Evolutionary conservation across 2,329 filamentous ascomycete genomes (phyloP).

Genomic region (Phyllosticta ampelicida): DNA sequence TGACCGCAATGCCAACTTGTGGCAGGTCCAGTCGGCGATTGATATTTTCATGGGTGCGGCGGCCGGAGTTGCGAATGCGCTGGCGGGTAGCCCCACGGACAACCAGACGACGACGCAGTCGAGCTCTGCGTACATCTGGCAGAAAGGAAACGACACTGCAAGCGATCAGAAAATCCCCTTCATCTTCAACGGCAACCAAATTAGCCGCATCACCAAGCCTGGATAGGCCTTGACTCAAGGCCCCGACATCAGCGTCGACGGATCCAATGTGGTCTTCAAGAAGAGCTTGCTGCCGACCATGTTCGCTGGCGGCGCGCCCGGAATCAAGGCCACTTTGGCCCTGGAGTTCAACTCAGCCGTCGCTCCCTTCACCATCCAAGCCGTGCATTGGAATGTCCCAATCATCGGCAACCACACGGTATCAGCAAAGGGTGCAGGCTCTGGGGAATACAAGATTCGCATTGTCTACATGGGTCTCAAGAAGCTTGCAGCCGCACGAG

Average conservation of each 20-base stretch:
- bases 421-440: slow-evolving; percentile 24
- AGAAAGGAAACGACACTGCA: slow-evolving; percentile 37
- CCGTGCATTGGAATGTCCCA: slow-evolving; percentile 45
- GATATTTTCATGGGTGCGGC: slow-evolving; percentile 38
- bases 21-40: slow-evolving; percentile 41
- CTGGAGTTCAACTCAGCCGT: slow-evolving; percentile 42
- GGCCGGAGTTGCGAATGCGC: slow-evolving; percentile 36
- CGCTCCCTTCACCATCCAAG: slow-evolving; percentile 35
- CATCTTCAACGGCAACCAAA: slow-evolving; percentile 44
- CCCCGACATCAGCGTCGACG: slow-evolving; percentile 40
- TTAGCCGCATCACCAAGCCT: slow-evolving; percentile 32
- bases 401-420: slow-evolving; percentile 19
- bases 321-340: slow-evolving; percentile 41
- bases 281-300: slow-evolving; percentile 37
- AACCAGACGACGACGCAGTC: slow-evolving; percentile 33
- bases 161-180: slow-evolving; percentile 37
- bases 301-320: slow-evolving; percentile 30
- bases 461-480: slow-evolving; percentile 42
- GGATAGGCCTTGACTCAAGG: slow-evolving; percentile 26
- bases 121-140: slow-evolving; percentile 46
- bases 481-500: slow-evolving; percentile 42
- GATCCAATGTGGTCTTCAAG: slow-evolving; percentile 38
- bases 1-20: slow-evolving; percentile 38
- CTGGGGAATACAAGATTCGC: slow-evolving; percentile 38
- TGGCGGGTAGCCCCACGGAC: slow-evolving; percentile 44